Conservation (phyloP, 2,329 filamentous ascomycete species). For the Beauveria scarabaeidicola region DNA sequence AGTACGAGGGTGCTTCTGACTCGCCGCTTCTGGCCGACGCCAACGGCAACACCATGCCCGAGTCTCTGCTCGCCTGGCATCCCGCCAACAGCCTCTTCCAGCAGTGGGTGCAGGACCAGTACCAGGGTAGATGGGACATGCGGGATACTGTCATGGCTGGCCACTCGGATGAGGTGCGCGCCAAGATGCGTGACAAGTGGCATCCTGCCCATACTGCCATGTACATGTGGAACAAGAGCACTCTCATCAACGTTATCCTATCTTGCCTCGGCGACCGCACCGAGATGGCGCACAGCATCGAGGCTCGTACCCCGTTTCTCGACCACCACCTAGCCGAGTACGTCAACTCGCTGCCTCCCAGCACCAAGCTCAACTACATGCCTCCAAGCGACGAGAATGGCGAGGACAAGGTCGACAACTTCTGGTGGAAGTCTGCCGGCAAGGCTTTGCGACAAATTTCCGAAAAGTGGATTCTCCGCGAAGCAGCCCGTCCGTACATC, state of each 20-base stretch:
- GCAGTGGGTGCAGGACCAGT: not conserved
- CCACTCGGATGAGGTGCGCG: conserved; percentile 13
- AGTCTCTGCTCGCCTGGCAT: not conserved
- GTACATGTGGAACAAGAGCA: conserved; percentile 20
- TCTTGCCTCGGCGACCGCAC: conserved; percentile 24
- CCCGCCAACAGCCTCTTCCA: not conserved
- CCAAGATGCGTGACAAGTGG: conserved; percentile 20
- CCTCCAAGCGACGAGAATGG: not conserved
- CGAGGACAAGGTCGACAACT: not conserved
- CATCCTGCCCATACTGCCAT: conserved; percentile 21
- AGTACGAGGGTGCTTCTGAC: not conserved
- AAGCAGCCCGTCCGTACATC: conserved; percentile 41
- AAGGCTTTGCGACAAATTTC: conserved; percentile 19
- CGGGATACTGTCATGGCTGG: conserved; percentile 9
- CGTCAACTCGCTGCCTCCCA: conserved; percentile 23
- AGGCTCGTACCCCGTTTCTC: conserved; percentile 27
- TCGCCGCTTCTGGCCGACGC: not conserved
- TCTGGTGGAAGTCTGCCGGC: conserved; percentile 11
- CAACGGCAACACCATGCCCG: not conserved
- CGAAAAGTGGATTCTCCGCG: conserved; percentile 44
- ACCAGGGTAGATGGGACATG: not conserved
- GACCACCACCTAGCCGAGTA: conserved; percentile 25
- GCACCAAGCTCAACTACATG: conserved; percentile 19
- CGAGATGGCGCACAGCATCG: conserved; percentile 29
- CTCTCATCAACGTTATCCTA: conserved; percentile 22